Percentiles rank a stretch among this genome's conserved stretches.
Evolutionary conservation across 495 filamentous ascomycete species (phyloP).

Genomic region (Acidomyces sp.): DNA sequence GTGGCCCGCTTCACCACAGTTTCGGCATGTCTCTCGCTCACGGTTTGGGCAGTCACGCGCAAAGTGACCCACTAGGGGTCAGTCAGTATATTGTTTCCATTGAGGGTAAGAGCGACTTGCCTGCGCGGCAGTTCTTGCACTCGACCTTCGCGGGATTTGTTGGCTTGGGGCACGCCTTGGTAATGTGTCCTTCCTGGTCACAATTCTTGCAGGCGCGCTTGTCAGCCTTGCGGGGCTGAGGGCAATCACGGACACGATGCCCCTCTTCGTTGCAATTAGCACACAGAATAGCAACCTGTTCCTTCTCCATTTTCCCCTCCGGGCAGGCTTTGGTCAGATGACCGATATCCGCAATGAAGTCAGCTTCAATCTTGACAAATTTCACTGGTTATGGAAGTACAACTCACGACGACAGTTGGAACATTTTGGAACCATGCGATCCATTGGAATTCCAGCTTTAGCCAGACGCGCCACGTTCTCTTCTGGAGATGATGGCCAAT

Average conservation of each 20-base stretch:
- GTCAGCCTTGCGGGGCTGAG: conserved; percentile 27
- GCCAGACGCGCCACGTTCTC: conserved; percentile 63
- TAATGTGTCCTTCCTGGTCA: conserved; percentile 48
- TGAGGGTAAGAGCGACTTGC: conserved; percentile 31
- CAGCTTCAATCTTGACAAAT: conserved; percentile 12
- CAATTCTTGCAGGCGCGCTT: conserved; percentile 70
- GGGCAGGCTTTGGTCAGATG: conserved; percentile 55
- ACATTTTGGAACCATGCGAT: conserved; percentile 56
- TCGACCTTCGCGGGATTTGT: conserved; percentile 61
- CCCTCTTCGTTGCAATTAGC: conserved; percentile 58
- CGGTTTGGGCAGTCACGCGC: conserved; percentile 63
- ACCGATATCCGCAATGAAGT: conserved; percentile 46
- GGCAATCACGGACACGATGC: conserved; percentile 61
- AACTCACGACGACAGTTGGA: conserved; percentile 40
- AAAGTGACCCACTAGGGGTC: conserved; percentile 59
- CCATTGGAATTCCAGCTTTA: conserved; percentile 57
- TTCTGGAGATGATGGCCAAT: conserved; percentile 51
- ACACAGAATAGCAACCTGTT: conserved; percentile 48
- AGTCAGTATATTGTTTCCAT: background rate
- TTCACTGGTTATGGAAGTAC: conserved; percentile 24
- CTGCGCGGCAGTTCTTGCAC: conserved; percentile 63
- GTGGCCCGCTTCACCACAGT: conserved; percentile 29
- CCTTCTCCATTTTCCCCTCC: conserved; percentile 42
- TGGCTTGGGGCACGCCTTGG: conserved; percentile 45
- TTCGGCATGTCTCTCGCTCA: conserved; percentile 24